phyloP scores from a whole-genome alignment of 2,329 filamentous ascomycete genomes.

The Penicillium crustosum region DNA sequence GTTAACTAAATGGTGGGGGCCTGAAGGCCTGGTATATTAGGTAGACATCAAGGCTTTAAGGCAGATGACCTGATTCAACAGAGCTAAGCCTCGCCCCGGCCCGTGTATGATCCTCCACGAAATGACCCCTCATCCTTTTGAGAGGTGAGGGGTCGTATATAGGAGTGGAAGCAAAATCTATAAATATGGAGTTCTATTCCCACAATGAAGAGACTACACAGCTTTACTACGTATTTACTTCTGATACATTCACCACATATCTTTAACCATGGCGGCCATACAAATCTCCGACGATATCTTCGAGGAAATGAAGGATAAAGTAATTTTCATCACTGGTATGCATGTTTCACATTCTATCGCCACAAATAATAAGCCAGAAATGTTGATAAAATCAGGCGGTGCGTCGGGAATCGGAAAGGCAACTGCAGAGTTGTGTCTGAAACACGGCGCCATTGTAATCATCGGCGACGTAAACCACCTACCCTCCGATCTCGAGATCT shows the following conservation, averaged over 20 bases:
- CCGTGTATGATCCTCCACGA: too few species aligned
- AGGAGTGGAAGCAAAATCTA: background rate
- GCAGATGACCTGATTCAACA: too few species aligned
- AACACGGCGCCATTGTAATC: constrained; percentile 56
- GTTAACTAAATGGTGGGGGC: too few species aligned
- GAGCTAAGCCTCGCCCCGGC: too few species aligned
- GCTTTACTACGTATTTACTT: too few species aligned
- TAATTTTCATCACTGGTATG: constrained; percentile 51
- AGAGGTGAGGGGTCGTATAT: background rate
- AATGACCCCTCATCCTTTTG: too few species aligned
- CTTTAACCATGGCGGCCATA: background rate
- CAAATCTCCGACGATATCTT: background rate
- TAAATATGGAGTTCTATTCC: background rate
- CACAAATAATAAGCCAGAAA: background rate
- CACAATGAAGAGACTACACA: background rate
- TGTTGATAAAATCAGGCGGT: constrained; percentile 45
- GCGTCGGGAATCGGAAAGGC: constrained; percentile 62
- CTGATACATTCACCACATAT: background rate
- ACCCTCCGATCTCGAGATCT: constrained; percentile 25
- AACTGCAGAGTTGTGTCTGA: constrained; percentile 54
- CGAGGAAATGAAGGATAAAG: background rate
- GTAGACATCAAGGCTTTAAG: too few species aligned
- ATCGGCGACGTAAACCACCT: constrained; percentile 53
- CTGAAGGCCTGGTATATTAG: too few species aligned
- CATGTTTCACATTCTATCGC: background rate